Base-by-base conservation (phyloP, 768 basidiomycete genomes). In the Serendipita indica region DNA sequence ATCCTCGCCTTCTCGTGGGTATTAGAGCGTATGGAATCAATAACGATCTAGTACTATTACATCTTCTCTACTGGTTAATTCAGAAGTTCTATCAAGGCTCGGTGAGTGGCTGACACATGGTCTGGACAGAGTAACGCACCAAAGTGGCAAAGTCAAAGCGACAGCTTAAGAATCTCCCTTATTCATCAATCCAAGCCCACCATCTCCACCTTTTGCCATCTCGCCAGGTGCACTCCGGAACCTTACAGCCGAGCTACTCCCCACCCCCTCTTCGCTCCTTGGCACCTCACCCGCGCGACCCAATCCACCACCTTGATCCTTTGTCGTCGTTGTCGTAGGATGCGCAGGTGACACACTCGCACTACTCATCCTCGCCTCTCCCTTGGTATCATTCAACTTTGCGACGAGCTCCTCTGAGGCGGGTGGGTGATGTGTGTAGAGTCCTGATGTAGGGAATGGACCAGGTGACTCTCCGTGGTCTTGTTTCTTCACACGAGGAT, bases 211-310 rank as follows among this genome's bases (percentile, higher is more conserved):
- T 27, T 54, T 10, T 16, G 20, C 30, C 49, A 54, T 54, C 49
- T 54, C 49, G 7, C 49, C 49, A n/a, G 49, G 49, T 30, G 49
- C 49, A n/a, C 49, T 54, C 22, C 49, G 49, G 30, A 54, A 54
- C 49, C 49, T 25, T n/a, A 54, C 49, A 20, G 49, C 49, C 20
- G 49, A 54, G 22, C 49, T 54, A 10, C 20, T 22, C 10, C 49
- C 49, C 16, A 54, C 30, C 7, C 49, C 49, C 3, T 54, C 49
- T 54, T 54, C 49, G 3, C 16, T 32, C 30, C 30, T 54, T n/a
- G 20, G 16, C 22, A 54, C 3, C 22, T 54, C 22, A 10, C 49
- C 49, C 20, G 49, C 49, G 20, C 49, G 20, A 7, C 49, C 49
- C 20, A 54, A 28, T 54, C 49, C 49, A 10, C n/a, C 35, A n/a